Evolutionary conservation across 345 rosid genomes (phyloP).

Genomic region (Camelina sativa): DNA sequence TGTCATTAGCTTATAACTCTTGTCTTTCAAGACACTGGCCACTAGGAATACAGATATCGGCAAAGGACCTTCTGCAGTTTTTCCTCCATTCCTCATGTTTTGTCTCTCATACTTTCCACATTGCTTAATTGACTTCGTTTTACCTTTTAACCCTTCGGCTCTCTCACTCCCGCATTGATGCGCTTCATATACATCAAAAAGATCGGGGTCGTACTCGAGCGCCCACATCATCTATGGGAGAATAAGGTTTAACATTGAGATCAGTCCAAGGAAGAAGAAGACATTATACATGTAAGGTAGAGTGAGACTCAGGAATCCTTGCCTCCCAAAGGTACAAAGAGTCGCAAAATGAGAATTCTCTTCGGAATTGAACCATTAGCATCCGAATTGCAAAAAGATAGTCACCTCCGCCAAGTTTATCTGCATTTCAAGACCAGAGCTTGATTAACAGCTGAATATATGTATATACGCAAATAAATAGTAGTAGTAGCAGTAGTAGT

Average conservation of each 20-base stretch:
- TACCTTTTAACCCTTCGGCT: conserved; percentile 60
- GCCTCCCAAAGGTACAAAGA: conserved; percentile 99
- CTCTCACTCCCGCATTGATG: conserved; percentile 51
- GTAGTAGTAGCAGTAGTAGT: conserved; percentile 16
- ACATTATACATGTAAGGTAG: not conserved
- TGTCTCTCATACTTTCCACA: conserved; percentile 93
- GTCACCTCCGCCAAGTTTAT: conserved; percentile 93
- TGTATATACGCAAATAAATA: not conserved
- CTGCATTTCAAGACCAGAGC: conserved; percentile 46
- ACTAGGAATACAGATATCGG: conserved; percentile 95
- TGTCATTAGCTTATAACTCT: conserved; percentile 71
- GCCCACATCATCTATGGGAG: conserved; percentile 98
- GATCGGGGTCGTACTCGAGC: conserved; percentile 89
- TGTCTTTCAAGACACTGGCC: conserved; percentile 95
- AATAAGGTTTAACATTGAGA: not conserved
- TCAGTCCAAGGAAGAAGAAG: conserved; percentile 24
- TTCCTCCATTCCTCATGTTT: conserved; percentile 66
- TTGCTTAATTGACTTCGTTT: conserved; percentile 64
- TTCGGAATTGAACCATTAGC: conserved; percentile 97
- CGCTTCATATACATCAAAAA: conserved; percentile 69
- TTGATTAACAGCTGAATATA: not conserved
- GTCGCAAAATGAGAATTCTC: conserved; percentile 96
- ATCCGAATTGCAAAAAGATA: conserved; percentile 95
- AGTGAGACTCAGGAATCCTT: conserved; percentile 34
- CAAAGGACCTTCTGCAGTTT: conserved; percentile 63